A percentile compares a stretch with the other conserved stretches of the same genome.
phyloP scores from a whole-genome alignment of 2,329 filamentous ascomycete species.

The Chaetomiaceae sp. region DNA sequence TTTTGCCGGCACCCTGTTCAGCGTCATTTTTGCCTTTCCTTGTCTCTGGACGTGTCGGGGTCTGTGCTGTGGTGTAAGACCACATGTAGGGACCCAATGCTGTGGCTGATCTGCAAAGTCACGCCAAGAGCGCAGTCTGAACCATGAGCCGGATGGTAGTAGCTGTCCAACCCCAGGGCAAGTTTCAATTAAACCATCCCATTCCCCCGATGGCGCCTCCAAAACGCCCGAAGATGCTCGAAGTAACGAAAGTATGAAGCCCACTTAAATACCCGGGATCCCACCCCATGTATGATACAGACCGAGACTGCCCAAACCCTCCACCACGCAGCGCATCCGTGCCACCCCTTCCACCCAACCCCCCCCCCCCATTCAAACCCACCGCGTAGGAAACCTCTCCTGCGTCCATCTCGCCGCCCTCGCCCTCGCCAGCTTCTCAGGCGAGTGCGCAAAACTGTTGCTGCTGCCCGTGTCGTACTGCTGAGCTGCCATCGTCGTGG shows the following conservation, averaged over 20 bases:
- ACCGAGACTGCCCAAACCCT: too few relatives aligned
- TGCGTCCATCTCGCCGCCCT: constrained; percentile 32
- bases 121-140: too few relatives aligned
- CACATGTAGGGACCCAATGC: too few relatives aligned
- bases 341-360: too few relatives aligned
- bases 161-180: too few relatives aligned
- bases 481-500: constrained; percentile 1
- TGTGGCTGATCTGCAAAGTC: too few relatives aligned
- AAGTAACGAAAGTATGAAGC: neutral
- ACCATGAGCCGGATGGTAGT: too few relatives aligned
- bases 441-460: constrained; percentile 19
- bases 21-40: neutral
- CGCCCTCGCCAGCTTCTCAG: constrained; percentile 36
- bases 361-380: constrained; percentile 2
- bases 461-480: constrained; percentile 3
- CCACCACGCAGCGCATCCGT: too few relatives aligned
- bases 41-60: neutral
- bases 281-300: neutral
- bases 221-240: neutral
- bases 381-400: constrained; percentile 38
- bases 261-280: neutral
- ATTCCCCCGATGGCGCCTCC: neutral
- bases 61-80: neutral
- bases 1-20: neutral
- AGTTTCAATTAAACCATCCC: neutral